Base-by-base conservation (phyloP, 2,329 filamentous ascomycete genomes). In the Hymenoscyphus albidus region DNA sequence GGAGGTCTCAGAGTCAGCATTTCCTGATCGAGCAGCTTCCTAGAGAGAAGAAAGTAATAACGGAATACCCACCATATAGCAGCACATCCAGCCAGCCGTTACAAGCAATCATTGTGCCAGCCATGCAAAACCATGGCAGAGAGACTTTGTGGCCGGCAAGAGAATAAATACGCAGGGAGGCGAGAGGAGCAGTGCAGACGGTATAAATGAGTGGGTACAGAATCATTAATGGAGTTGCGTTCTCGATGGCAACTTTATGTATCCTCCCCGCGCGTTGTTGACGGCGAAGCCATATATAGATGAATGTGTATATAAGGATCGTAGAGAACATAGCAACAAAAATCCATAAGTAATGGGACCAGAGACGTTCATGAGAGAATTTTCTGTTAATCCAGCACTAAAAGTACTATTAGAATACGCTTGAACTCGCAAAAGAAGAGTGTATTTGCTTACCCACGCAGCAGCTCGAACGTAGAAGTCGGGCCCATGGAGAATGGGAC, bases 121-220 rank as follows among this genome's bases (percentile, higher is more conserved):
- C 83, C 12, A 86, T 80, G 71, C 82, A 83, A 72, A 86, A 88
- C 72, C 85, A 88, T 0, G 74, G 76, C 0, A 85, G 77, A 0
- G 83, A 80, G 3, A 86, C 79, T 0, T 77, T 59, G 10, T 78
- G 76, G 0, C 84, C 83, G 0, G 83, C 81, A 83, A 90, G 88
- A 22, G 81, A 82, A 16, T 83, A 82, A 71, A 90, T 86, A 65
- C 88, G 83, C 14, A 87, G 86, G 0, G 84, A 80, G 4, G 87
- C 87, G 0, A 91, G 79, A 0, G 88, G 88, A 0, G 87, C 80
- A 0, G 88, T 91, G 72, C 88, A 88, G n/a, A 88, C 70, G 6
- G 89, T 81, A 73, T 91, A 91, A 67, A 90, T 87, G 68, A 88
- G 72, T 0, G 88, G 88, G 66, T 91, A 91, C 7, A 89, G 79